Conservation (phyloP, 75 land plant genomes). For the Pseudotsuga menziesii region DNA sequence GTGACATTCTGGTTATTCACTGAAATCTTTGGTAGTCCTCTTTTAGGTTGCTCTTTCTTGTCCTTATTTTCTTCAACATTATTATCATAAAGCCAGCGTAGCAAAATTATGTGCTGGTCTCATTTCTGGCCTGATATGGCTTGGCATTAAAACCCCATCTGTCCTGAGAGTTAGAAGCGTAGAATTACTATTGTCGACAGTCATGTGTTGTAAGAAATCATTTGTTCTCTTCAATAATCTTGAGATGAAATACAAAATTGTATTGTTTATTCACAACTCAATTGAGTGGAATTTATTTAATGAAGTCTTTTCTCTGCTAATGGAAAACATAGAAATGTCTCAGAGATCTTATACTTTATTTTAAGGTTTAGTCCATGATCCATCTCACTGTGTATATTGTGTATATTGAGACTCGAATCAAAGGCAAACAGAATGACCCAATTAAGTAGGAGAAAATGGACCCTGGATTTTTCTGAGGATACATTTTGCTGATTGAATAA, state of each 20-base stretch:
- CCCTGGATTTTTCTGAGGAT: neutral
- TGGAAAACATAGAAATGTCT: neutral
- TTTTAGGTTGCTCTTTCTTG: neutral
- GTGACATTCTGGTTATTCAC: neutral
- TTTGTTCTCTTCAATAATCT: constrained; percentile 10
- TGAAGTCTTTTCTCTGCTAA: neutral
- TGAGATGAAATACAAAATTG: constrained; percentile 5
- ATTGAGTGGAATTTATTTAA: neutral
- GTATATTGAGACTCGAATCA: neutral
- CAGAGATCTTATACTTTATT: neutral
- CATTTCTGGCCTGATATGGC: constrained; percentile 2
- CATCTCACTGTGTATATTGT: neutral
- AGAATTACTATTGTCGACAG: neutral
- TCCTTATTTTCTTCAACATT: constrained; percentile 3
- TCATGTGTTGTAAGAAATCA: neutral
- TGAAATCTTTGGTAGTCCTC: neutral
- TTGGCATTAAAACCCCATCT: constrained; percentile 5
- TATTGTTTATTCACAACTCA: constrained; percentile 1
- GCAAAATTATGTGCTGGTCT: constrained; percentile 2
- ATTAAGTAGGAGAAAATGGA: neutral
- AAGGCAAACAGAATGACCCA: neutral
- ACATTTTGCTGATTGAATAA: neutral
- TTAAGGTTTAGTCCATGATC: neutral
- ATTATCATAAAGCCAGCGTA: constrained; percentile 1
- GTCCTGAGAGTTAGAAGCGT: neutral